Base-by-base conservation (phyloP, 2,329 filamentous ascomycete species). In the Emmonsiellopsis sp. region DNA sequence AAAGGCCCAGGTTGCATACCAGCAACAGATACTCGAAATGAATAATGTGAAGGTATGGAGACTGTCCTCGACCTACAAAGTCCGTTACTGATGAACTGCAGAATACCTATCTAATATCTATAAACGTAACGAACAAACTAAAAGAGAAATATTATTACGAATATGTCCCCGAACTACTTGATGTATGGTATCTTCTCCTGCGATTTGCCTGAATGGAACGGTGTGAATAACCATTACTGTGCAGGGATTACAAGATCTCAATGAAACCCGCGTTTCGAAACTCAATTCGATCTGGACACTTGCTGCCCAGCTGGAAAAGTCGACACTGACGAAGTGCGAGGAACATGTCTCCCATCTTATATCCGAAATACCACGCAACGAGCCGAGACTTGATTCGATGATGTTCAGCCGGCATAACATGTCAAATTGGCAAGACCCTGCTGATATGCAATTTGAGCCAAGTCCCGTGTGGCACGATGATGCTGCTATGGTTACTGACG, bases 401-500 rank as follows among this genome's bases (percentile, higher is more conserved):
- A 98, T 98, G 93, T 98, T 96, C 70, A 84, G 95, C 54, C 85
- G 87, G 57, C 93, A 98, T 74, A 98, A 98, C 65, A 83, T 87
- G 61, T 81, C 82, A 26, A 74, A 80, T 50, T 95, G 88, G 79
- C 84, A 89, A 64, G 92, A 97, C 65, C 93, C 93, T 0, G 64
- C 80, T 0, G 86, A 96, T 70, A 87, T 93, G 70, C 76, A 75
- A 9, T 98, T 98, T 62, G 93, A 98, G 69, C 87, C 93, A 1
- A 95, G 91, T 67, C 92, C 93, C 0, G 87, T 98, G 31, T 98
- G 94, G 93, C 86, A 96, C 63, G 94, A 98, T 63, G 90, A 96
- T 62, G 87, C 86, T 55, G 73, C 79, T 20, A 95, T 98, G 81
- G 80, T 93, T 6, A 82, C 86, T 0, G 91, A 97, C 67, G 90